Evolutionary conservation across 495 filamentous ascomycete genomes (phyloP).

Genomic region (Pyrenopolyporus hunteri): DNA sequence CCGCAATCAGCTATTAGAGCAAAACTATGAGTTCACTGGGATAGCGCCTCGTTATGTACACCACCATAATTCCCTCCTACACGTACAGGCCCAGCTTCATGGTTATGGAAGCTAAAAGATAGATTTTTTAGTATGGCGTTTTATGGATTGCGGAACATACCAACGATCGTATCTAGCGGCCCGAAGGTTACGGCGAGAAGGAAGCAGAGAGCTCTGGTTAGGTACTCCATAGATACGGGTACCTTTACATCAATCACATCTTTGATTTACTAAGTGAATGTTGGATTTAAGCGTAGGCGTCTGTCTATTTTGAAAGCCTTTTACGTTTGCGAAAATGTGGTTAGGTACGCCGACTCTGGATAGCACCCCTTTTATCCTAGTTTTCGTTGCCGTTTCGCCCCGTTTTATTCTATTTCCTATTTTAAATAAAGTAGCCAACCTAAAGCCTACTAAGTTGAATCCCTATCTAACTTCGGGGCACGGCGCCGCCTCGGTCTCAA

Average conservation of each 20-base stretch:
- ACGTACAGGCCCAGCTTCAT: neutral
- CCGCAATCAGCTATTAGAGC: conserved; percentile 56
- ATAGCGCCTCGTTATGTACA: conserved; percentile 6
- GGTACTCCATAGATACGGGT: conserved; percentile 19
- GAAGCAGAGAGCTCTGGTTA: neutral
- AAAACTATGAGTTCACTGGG: conserved; percentile 43
- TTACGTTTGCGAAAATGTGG: neutral
- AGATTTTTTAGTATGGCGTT: conserved; percentile 25
- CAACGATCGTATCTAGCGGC: neutral
- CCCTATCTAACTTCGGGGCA: neutral
- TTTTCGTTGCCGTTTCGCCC: no score
- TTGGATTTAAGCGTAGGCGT: no score
- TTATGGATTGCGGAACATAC: conserved; percentile 13
- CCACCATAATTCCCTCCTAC: neutral
- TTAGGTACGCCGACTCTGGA: no score
- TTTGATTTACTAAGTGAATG: no score
- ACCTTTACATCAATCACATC: conserved; percentile 4
- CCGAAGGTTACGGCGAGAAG: conserved; percentile 6
- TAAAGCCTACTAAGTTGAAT: neutral
- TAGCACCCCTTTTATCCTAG: no score
- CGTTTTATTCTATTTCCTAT: no score
- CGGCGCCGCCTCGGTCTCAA: no score
- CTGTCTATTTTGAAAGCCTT: no score
- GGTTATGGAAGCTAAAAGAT: neutral
- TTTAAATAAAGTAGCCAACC: no score